Percentiles rank a stretch among this genome's conserved stretches.
Conservation (phyloP, 2,329 filamentous ascomycete species). For the Monilinia fructicola region DNA sequence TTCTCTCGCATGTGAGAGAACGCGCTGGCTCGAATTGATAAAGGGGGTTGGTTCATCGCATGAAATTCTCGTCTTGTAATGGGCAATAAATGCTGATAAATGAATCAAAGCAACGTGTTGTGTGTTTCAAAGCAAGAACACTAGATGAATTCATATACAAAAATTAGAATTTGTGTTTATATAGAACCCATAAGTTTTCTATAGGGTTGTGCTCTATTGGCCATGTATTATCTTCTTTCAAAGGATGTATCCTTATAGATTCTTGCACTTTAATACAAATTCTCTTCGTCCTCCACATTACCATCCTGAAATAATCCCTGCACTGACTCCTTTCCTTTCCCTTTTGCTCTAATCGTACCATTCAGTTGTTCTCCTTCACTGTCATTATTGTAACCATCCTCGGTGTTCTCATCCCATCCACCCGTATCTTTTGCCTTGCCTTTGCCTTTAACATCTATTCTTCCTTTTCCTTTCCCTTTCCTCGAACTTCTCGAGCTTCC, state of each 20-base stretch:
- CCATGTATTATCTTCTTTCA: background rate
- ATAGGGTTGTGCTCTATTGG: background rate
- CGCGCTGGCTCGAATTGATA: background rate
- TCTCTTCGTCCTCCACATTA: constrained; percentile 40
- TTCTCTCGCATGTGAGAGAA: constrained; percentile 7
- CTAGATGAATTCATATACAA: background rate
- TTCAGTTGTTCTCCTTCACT: constrained; percentile 22
- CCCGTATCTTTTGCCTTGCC: constrained; percentile 44
- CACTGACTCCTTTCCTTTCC: constrained; percentile 53
- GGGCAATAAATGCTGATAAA: background rate
- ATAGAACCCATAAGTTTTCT: background rate
- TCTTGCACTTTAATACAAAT: constrained; percentile 37
- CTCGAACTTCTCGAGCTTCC: constrained; percentile 26
- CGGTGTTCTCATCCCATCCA: constrained; percentile 40
- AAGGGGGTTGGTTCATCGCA: background rate
- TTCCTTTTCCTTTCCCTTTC: constrained; percentile 33
- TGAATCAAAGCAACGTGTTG: background rate
- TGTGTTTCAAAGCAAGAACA: background rate
- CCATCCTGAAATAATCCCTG: constrained; percentile 29
- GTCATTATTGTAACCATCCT: constrained; percentile 29
- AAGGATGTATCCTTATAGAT: background rate
- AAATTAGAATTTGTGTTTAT: background rate
- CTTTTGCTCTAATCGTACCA: constrained; percentile 20
- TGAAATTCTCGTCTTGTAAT: background rate
- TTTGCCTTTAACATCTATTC: constrained; percentile 29